These are phyloP conservation scores for Mallotus nudiflorus DNA, from an alignment of 345 rosid genomes.

Conservation along the genomic window DNA sequence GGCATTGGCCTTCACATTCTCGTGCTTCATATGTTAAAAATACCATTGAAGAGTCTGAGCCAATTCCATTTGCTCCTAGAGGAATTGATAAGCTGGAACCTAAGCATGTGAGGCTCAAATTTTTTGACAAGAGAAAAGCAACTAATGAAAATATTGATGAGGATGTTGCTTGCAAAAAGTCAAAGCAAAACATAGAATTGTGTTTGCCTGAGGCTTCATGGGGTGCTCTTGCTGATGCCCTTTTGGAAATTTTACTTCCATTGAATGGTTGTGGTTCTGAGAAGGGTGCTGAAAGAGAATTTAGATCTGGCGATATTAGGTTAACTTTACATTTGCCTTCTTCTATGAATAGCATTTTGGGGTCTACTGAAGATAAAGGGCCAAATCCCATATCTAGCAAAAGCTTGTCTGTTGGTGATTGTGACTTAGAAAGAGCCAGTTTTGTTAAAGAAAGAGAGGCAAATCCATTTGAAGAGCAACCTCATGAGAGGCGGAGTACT, in stretches of 20 bases:
- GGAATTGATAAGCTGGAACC: conserved; percentile 96
- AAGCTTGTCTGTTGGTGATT: conserved; percentile 43
- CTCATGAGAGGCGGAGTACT: conserved; percentile 93
- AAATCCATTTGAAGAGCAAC: conserved; percentile 63
- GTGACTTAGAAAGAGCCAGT: conserved; percentile 46
- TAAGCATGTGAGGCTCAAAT: conserved; percentile 76
- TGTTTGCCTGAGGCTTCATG: conserved; percentile 67
- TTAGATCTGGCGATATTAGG: conserved; percentile 74
- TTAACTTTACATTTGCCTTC: conserved; percentile 51
- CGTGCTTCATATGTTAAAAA: conserved; percentile 86
- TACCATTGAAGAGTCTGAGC: conserved; percentile 71
- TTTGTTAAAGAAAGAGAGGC: conserved; percentile 55
- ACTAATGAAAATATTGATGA: conserved; percentile 48
- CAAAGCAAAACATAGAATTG: conserved; percentile 55
- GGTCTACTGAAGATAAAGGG: conserved; percentile 43
- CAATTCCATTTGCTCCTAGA: conserved; percentile 80
- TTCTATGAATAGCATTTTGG: conserved; percentile 40
- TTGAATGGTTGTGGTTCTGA: conserved; percentile 38
- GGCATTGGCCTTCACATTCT: conserved; percentile 98
- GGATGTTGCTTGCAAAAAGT: conserved; percentile 51
- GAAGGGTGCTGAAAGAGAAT: conserved; percentile 23
- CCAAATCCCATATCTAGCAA: conserved; percentile 35
- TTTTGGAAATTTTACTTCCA: conserved; percentile 69
- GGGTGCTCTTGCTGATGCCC: conserved; percentile 61
- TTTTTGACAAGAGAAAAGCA: conserved; percentile 82